Evolutionary conservation across 2,329 filamentous ascomycete species (phyloP).

Genomic region (Claviceps citrina): DNA sequence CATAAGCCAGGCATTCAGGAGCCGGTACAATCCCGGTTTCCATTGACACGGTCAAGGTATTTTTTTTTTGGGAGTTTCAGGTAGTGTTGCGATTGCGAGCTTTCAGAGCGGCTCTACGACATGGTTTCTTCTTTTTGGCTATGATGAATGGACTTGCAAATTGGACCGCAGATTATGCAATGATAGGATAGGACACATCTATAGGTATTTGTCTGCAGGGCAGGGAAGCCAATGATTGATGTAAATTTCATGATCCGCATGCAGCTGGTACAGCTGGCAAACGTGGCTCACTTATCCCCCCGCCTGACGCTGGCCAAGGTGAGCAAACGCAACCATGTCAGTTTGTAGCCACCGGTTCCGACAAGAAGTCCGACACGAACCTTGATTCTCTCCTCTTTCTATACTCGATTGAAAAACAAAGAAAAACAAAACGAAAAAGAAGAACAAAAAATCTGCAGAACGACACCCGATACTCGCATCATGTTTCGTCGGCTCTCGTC

Average conservation of each 20-base stretch:
- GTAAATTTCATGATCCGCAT: too few species aligned
- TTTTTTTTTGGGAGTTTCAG: not conserved
- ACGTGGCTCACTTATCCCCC: not conserved
- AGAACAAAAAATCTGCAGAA: not conserved
- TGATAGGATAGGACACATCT: not conserved
- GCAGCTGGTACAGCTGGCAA: not conserved
- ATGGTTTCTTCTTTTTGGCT: not conserved
- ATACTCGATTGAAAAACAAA: too few species aligned
- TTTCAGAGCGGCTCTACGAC: not conserved
- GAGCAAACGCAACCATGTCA: not conserved
- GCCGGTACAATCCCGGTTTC: conserved; percentile 35
- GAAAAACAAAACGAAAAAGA: not conserved
- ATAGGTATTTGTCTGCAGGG: not conserved
- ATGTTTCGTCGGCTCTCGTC: conserved; percentile 62
- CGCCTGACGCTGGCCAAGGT: not conserved
- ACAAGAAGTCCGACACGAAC: not conserved
- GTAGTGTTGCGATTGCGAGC: not conserved
- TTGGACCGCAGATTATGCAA: not conserved
- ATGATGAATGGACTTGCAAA: not conserved
- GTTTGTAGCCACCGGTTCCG: too few species aligned
- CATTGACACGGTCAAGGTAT: conserved; percentile 10
- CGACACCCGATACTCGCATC: not conserved
- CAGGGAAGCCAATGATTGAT: not conserved
- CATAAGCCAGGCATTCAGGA: conserved; percentile 51
- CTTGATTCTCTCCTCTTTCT: not conserved